Conservation (phyloP, 2,329 filamentous ascomycete genomes). For the Zelopaecilomyces penicillatus region DNA sequence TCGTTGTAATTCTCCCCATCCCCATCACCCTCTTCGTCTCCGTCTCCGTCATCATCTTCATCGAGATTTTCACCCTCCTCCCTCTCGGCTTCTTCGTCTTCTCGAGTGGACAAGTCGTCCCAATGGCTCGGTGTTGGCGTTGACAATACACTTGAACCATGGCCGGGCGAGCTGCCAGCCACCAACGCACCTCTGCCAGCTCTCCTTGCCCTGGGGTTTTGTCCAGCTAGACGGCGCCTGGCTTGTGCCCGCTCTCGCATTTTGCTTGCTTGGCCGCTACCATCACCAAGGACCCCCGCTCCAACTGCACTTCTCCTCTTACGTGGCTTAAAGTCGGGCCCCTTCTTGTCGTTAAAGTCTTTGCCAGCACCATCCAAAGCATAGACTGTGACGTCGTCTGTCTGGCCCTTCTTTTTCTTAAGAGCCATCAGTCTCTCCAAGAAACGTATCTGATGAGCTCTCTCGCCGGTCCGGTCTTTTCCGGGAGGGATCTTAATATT, state of each 20-base stretch:
- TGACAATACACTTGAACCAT: conserved; percentile 16
- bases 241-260: conserved; percentile 8
- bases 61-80: conserved; percentile 14
- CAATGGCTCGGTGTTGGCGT: conserved; percentile 27
- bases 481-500: conserved; percentile 37
- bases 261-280: conserved; percentile 9
- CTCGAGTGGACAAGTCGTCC: conserved; percentile 20
- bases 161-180: conserved; percentile 1
- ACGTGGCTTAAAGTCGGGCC: conserved; percentile 31
- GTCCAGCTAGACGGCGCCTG: conserved; percentile 9
- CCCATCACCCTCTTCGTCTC: conserved; percentile 11
- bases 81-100: conserved; percentile 14
- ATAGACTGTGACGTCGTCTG: conserved; percentile 55
- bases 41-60: conserved; percentile 15
- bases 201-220: conserved; percentile 9
- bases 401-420: conserved; percentile 56
- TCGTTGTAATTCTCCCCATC: conserved; percentile 15
- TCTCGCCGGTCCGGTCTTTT: conserved; percentile 38
- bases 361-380: conserved; percentile 36
- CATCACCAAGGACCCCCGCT: conserved; percentile 16
- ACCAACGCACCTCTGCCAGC: conserved; percentile 7
- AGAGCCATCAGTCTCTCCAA: conserved; percentile 56
- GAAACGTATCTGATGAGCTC: conserved; percentile 46
- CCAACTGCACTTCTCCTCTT: conserved; percentile 13
- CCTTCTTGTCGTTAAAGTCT: conserved; percentile 32